These are phyloP conservation scores for Schwanniomyces vanrijiae DNA, from an alignment of 805 yeast species.

Conservation along the genomic window DNA sequence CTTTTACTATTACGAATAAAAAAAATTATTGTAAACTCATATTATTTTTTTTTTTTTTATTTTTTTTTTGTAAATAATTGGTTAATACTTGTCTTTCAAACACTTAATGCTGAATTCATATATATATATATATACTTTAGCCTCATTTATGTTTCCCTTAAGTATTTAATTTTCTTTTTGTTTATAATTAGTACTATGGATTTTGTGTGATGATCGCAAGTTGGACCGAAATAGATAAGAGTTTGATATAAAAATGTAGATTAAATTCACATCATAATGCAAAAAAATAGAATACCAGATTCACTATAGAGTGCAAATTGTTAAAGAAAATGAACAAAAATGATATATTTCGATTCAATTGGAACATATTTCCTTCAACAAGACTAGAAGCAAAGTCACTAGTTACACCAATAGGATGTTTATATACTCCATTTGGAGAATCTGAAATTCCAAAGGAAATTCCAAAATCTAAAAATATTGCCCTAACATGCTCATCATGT, in stretches of 20 bases:
- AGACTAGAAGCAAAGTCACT: slow-evolving; percentile 32
- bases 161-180: not conserved
- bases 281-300: not conserved
- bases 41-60: too few species aligned
- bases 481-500: slow-evolving; percentile 28
- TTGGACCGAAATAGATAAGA: not conserved
- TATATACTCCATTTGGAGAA: slow-evolving; percentile 28
- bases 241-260: not conserved
- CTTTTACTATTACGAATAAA: too few species aligned
- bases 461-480: slow-evolving; percentile 3
- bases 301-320: not conserved
- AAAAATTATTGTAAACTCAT: too few species aligned
- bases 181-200: not conserved
- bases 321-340: not conserved
- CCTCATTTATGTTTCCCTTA: too few species aligned
- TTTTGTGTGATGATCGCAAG: not conserved
- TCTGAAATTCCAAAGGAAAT: not conserved
- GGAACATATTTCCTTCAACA: slow-evolving; percentile 55
- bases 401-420: slow-evolving; percentile 37
- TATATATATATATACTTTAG: too few species aligned
- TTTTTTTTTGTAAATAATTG: too few species aligned
- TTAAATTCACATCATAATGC: not conserved
- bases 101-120: too few species aligned
- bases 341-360: slow-evolving; percentile 49
- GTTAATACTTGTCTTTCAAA: too few species aligned